These are phyloP conservation scores for Calonectria pseudoreteaudii DNA, from an alignment of 2,329 filamentous ascomycete genomes.

Conservation along the genomic window DNA sequence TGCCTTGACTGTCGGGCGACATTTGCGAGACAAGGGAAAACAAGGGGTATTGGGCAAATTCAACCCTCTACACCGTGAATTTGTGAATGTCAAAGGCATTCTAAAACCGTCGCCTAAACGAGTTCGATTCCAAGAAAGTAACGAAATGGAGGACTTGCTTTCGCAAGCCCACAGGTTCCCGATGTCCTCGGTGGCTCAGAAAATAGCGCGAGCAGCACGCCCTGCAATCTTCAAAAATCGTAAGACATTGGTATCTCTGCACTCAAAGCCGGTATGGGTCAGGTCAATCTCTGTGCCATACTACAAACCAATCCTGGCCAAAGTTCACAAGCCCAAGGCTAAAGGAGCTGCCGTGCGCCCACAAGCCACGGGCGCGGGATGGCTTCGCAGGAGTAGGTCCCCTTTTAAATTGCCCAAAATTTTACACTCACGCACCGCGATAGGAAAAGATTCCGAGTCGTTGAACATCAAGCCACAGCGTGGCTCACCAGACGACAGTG, in stretches of 20 bases:
- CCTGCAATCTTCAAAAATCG: background rate
- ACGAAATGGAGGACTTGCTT: background rate
- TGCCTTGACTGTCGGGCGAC: background rate
- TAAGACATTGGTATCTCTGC: background rate
- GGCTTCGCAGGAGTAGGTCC: conserved; percentile 33
- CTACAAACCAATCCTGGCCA: background rate
- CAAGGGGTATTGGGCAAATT: conserved; percentile 15
- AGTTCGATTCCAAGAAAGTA: background rate
- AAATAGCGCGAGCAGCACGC: background rate
- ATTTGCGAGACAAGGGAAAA: background rate
- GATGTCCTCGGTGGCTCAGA: background rate
- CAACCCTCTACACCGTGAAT: conserved; percentile 33
- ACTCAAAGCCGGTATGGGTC: background rate
- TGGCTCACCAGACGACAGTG: background rate
- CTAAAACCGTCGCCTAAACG: conserved; percentile 26
- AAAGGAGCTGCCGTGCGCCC: background rate
- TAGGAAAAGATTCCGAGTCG: conserved; percentile 25
- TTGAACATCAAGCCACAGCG: conserved; percentile 11
- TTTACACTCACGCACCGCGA: conserved; percentile 17
- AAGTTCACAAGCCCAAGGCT: background rate
- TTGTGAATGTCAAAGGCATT: conserved; percentile 37
- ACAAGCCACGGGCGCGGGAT: background rate
- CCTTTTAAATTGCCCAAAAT: too few species aligned
- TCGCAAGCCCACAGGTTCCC: background rate
- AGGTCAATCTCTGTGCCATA: background rate